Evolutionary conservation across 176 grass and related monocot genomes (phyloP), one percentile per base, ranked within the genome.

Genomic region (Paspalum notatum): DNA sequence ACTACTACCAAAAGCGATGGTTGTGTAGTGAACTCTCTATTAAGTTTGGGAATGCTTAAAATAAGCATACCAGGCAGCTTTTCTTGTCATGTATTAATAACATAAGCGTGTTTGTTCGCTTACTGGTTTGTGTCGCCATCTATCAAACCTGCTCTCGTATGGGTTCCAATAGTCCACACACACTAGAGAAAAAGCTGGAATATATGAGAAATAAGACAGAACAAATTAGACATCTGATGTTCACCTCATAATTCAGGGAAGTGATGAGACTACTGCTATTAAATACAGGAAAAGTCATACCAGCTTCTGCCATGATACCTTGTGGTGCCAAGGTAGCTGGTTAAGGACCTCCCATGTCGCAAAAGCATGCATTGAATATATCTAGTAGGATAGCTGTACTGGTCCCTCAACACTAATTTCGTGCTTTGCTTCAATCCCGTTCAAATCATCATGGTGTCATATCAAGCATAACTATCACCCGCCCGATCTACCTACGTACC

Each of bases 281-380:
- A 79, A 68, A 55, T 87, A 89, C 90, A 41, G 38, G 75, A 89
- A 78, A 86, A 86, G 18, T 39, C 51, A 62, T 46, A 50, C 60
- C 53, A 78, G 76, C 74, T 45, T 78, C 51, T 77, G 59, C 43
- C 57, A 76, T 86, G 79, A 68, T 61, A 73, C 50, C 76, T 60
- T 89, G 84, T 54, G 61, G 63, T 85, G 78, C 66, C 82, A 74
- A 71, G 68, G 49, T 76, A 87, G 80, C 84, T 81, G 82, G 62
- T 88, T 88, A 94, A 91, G 82, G 77, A 76, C 79, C 81, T 89
- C 72, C 69, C 84, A 84, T 91, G 87, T 74, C 76, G 73, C 80
- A 83, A 94, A 94, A 92, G 87, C 73, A 74, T 68, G 87, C 87
- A 95, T 83, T 88, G 72, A 95, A 95, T 87, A 90, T 80, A 54